Base-by-base conservation (phyloP, 495 filamentous ascomycete species). In the Monascus purpureus region DNA sequence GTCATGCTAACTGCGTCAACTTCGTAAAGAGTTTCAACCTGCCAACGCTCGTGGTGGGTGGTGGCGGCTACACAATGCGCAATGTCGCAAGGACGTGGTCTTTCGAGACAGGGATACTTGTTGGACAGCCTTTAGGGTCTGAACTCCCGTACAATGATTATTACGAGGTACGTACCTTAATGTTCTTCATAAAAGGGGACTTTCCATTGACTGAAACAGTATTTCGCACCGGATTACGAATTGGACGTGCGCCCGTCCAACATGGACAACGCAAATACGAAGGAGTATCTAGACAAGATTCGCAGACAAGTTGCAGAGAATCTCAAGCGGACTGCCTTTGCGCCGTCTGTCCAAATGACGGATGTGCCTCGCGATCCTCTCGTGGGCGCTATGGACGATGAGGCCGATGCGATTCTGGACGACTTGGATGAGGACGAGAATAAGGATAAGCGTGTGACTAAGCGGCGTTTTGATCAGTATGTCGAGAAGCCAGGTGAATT, bases 61-160 rank as follows among this genome's bases (percentile, higher is more conserved):
- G 90, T 22, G 90, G 90, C 44, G 90, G 90, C 13, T 99, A 99
- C 53, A 99, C 92, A 6, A 99, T 99, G 90, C 75, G 90, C 17
- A 99, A 99, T 39, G 90, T 99, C 17, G 82, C 88, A 13, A 77
- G 92, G 35, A 94, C 90, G 4, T 99, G 90, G 90, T 87, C 90
- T 4, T 96, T 75, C 49, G 90, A 99, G 53, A 96, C 90, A 4
- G 92, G 92, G 37, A 67, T 82, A 18, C 72, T 96, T 13, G 83
- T 96, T 11, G 82, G 81, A 19, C 70, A 83, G 16, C 68, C 76
- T 30, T 77, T 99, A 60, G 68, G 69, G 9, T 67, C 79, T 1
- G 75, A 82, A 1, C 64, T 99, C n/a, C 90, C 90, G 1, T 99
- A 81, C 51, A 96, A 94, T 35, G 90, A 99, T 46, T 99, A 96